These are phyloP conservation scores for Fusarium sp. DNA, from an alignment of 2,329 filamentous ascomycete species.

Conservation along the genomic window DNA sequence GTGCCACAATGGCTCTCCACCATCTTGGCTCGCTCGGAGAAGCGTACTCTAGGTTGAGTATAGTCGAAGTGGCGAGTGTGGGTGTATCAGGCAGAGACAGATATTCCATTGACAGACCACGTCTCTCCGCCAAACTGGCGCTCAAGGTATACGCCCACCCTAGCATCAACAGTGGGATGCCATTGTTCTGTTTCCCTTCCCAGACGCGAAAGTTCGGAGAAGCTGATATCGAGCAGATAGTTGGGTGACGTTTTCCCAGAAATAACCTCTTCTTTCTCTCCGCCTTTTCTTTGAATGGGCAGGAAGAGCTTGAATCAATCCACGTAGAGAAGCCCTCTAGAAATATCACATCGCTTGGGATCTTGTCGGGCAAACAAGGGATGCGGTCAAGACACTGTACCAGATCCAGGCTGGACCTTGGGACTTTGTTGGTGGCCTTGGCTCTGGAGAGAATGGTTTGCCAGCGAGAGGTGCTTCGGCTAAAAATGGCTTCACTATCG, in stretches of 20 bases:
- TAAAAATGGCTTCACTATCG: not conserved
- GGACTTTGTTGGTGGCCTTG: not conserved
- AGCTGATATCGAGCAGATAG: not conserved
- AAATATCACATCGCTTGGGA: not conserved
- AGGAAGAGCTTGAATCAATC: not conserved
- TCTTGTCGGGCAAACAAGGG: not conserved
- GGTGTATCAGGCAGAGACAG: not conserved
- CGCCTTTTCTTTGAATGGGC: not conserved
- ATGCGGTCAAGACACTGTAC: not conserved
- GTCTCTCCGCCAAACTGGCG: not conserved
- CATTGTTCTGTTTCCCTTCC: not conserved
- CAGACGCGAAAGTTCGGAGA: not conserved
- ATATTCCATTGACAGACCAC: not conserved
- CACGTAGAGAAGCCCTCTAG: slow-evolving; percentile 2
- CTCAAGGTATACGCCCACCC: slow-evolving; percentile 4
- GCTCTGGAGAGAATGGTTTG: not conserved
- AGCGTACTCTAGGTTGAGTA: slow-evolving; percentile 1
- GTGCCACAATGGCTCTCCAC: not conserved
- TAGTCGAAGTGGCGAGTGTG: not conserved
- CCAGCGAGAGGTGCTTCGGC: not conserved
- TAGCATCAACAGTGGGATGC: slow-evolving; percentile 1
- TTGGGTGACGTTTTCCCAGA: not conserved
- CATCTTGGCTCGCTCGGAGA: not conserved
- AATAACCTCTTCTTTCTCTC: not conserved
- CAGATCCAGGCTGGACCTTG: not conserved